phyloP scores from a whole-genome alignment of 2,329 filamentous ascomycete species.

The Aspergillus versicolor region DNA sequence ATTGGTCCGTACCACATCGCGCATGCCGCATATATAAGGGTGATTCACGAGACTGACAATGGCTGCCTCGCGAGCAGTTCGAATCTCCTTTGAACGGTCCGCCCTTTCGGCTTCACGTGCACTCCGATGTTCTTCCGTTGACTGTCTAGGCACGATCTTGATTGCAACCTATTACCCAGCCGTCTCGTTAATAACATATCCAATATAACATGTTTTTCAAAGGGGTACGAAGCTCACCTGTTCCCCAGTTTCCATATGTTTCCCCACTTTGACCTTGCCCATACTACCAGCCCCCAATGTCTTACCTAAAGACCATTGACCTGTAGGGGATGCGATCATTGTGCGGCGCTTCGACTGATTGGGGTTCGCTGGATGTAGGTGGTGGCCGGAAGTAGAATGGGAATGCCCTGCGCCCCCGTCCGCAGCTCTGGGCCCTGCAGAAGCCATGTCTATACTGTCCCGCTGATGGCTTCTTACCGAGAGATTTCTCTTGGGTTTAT shows the following conservation, averaged over 20 bases:
- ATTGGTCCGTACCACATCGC: constrained; percentile 91
- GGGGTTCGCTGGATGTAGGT: constrained; percentile 31
- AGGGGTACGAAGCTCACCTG: constrained; percentile 62
- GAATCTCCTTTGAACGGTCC: constrained; percentile 93
- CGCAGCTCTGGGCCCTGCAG: constrained; percentile 51
- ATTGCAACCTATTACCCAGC: constrained; percentile 70
- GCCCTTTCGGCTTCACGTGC: constrained; percentile 78
- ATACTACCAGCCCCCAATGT: constrained; percentile 97
- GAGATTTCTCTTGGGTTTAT: constrained; percentile 39
- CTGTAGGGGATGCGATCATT: constrained; percentile 84
- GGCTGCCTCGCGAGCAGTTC: constrained; percentile 90
- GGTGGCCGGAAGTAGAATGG: constrained; percentile 41
- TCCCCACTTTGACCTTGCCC: constrained; percentile 97
- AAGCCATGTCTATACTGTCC: constrained; percentile 45
- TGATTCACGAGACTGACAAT: constrained; percentile 94
- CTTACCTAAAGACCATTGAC: constrained; percentile 93
- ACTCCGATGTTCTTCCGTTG: constrained; percentile 76
- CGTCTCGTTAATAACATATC: not conserved
- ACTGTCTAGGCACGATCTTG: constrained; percentile 92
- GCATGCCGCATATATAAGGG: constrained; percentile 92
- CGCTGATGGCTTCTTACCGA: constrained; percentile 44
- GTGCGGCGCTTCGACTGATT: constrained; percentile 61
- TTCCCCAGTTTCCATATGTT: constrained; percentile 84
- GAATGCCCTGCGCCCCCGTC: constrained; percentile 56
- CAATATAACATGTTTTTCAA: not conserved